Percentiles rank a stretch among this genome's conserved stretches.
Conservation (phyloP, 805 yeast species). For the Candida glaebosa region DNA sequence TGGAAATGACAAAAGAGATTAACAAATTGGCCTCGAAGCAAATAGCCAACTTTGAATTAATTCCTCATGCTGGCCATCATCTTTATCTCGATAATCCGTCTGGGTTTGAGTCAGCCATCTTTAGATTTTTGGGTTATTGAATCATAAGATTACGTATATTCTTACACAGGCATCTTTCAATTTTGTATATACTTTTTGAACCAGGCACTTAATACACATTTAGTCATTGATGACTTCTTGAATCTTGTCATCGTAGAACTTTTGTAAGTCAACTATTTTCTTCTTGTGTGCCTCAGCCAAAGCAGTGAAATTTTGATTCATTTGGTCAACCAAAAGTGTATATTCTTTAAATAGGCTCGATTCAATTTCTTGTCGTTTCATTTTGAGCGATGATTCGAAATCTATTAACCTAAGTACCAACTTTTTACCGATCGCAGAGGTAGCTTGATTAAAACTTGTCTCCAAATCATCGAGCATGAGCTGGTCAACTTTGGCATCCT, state of each 20-base stretch:
- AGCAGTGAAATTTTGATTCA: background rate
- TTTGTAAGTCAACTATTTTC: background rate
- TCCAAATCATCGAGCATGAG: background rate
- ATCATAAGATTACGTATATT: background rate
- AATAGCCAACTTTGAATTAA: constrained; percentile 29
- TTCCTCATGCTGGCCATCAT: constrained; percentile 52
- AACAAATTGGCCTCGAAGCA: constrained; percentile 21
- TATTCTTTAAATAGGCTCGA: background rate
- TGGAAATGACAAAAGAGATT: constrained; percentile 33
- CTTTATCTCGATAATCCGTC: constrained; percentile 49
- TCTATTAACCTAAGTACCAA: background rate
- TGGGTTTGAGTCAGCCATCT: constrained; percentile 27
- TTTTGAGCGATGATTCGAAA: background rate
- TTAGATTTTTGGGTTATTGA: constrained; percentile 27
- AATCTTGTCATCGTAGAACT: constrained; percentile 1
- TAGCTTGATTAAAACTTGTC: background rate
- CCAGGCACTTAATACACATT: background rate
- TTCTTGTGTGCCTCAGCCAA: background rate
- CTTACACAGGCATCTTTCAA: background rate
- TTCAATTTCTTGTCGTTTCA: background rate
- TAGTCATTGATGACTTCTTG: background rate
- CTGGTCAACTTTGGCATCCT: background rate
- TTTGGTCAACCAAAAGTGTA: background rate
- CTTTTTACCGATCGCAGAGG: background rate
- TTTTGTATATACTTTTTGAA: background rate